phyloP scores from a whole-genome alignment of 495 filamentous ascomycete species.

The Penicillium macrosclerotiorum region DNA sequence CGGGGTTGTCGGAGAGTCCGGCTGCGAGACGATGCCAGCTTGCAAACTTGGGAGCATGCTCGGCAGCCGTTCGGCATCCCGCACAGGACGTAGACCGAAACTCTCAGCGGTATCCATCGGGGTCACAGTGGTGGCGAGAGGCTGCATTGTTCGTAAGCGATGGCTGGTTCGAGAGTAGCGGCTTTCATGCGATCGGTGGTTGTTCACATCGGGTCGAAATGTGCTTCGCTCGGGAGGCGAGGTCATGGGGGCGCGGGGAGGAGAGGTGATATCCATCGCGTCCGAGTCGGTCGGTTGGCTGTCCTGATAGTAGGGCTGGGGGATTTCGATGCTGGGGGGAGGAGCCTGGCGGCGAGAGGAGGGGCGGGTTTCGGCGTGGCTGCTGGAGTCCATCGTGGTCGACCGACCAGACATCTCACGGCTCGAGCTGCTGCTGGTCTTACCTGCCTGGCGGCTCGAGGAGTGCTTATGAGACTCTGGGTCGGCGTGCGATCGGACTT shows the following conservation, averaged over 20 bases:
- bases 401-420: slow-evolving; percentile 28
- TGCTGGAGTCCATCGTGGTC: slow-evolving; percentile 38
- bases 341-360: slow-evolving; percentile 65
- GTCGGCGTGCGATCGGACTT: slow-evolving; percentile 80
- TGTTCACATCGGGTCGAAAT: slow-evolving; percentile 53
- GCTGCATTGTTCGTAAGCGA: slow-evolving; percentile 60
- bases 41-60: slow-evolving; percentile 78
- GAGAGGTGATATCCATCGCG: slow-evolving; percentile 61
- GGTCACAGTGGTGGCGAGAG: slow-evolving; percentile 65
- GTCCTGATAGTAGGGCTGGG: slow-evolving; percentile 53
- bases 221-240: slow-evolving; percentile 73
- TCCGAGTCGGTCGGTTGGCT: slow-evolving; percentile 47
- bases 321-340: slow-evolving; percentile 73
- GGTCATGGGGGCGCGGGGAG: slow-evolving; percentile 65
- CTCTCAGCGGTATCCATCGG: slow-evolving; percentile 73
- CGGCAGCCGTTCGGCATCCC: slow-evolving; percentile 81
- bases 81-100: slow-evolving; percentile 75
- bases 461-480: slow-evolving; percentile 57
- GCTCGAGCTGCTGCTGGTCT: slow-evolving; percentile 20
- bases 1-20: slow-evolving; percentile 90
- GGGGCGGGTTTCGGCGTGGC: slow-evolving; percentile 43
- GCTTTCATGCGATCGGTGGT: slow-evolving; percentile 56
- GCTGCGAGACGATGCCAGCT: slow-evolving; percentile 75
- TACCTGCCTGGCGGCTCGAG: slow-evolving; percentile 41
- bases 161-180: slow-evolving; percentile 44